These are phyloP conservation scores for Aspergillus sparsus DNA, from an alignment of 495 filamentous ascomycete species.

Conservation along the genomic window DNA sequence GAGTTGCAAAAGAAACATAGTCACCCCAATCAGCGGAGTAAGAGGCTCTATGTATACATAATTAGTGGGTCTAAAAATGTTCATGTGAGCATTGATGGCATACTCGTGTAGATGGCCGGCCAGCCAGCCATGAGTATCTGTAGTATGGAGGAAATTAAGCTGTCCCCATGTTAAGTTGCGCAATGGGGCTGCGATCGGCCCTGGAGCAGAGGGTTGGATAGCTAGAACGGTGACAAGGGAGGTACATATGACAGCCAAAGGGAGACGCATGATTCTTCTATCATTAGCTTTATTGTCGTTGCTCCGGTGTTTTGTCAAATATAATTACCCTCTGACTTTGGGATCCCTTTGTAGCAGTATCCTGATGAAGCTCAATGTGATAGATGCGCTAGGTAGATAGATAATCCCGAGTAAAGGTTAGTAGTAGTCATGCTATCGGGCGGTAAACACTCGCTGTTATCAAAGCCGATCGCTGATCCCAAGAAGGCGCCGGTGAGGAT, in stretches of 20 bases:
- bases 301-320: no score
- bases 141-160: conserved; percentile 92
- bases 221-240: conserved; percentile 38
- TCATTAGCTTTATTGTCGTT: no score
- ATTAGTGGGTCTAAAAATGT: conserved; percentile 16
- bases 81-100: conserved; percentile 21
- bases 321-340: no score
- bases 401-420: no score
- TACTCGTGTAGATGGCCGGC: conserved; percentile 90
- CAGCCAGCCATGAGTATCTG: conserved; percentile 95
- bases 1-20: conserved; percentile 88
- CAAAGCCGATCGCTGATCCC: conserved; percentile 15
- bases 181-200: conserved; percentile 77
- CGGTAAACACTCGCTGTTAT: not conserved
- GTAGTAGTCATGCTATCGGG: no score
- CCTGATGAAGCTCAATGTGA: no score
- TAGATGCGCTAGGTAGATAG: no score
- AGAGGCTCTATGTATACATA: conserved; percentile 57
- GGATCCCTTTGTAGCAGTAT: no score
- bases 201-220: conserved; percentile 77
- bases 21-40: conserved; percentile 98
- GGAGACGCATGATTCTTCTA: not conserved
- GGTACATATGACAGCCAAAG: conserved; percentile 21
- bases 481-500: conserved; percentile 44
- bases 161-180: conserved; percentile 85